These are phyloP conservation scores for Zoysia japonica DNA, from an alignment of 176 grass and related monocot genomes.

Conservation along the genomic window DNA sequence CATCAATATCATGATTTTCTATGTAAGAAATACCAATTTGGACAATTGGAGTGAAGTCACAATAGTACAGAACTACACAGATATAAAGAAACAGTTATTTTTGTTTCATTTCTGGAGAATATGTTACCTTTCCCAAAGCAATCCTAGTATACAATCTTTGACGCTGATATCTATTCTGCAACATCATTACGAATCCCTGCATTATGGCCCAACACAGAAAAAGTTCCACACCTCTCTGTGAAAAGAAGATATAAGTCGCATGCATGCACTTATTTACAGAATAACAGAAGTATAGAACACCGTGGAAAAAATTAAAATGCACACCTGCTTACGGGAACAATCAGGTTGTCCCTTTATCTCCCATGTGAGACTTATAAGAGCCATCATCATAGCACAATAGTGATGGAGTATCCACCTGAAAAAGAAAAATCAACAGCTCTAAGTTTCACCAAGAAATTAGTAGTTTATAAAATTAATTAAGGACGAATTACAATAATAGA, in stretches of 20 bases:
- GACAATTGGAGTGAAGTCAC: constrained; percentile 4
- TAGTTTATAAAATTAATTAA: neutral
- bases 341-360: constrained; percentile 91
- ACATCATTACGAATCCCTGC: constrained; percentile 98
- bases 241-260: constrained; percentile 33
- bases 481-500: neutral
- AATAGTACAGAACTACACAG: neutral
- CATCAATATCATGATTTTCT: constrained; percentile 3
- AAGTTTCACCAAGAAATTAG: constrained; percentile 3
- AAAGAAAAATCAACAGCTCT: constrained; percentile 29
- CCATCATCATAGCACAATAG: constrained; percentile 98
- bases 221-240: constrained; percentile 84
- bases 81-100: neutral
- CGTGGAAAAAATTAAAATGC: constrained; percentile 14
- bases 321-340: constrained; percentile 85
- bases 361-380: constrained; percentile 95
- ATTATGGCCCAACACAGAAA: constrained; percentile 96
- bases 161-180: constrained; percentile 98
- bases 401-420: constrained; percentile 98
- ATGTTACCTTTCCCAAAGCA: constrained; percentile 90
- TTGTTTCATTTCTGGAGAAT: constrained; percentile 17
- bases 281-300: neutral
- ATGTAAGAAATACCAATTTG: constrained; percentile 2
- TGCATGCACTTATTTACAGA: constrained; percentile 11
- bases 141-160: constrained; percentile 98